Evolutionary conservation across 768 basidiomycete species (phyloP).

Genomic region (Suillus alpinus): DNA sequence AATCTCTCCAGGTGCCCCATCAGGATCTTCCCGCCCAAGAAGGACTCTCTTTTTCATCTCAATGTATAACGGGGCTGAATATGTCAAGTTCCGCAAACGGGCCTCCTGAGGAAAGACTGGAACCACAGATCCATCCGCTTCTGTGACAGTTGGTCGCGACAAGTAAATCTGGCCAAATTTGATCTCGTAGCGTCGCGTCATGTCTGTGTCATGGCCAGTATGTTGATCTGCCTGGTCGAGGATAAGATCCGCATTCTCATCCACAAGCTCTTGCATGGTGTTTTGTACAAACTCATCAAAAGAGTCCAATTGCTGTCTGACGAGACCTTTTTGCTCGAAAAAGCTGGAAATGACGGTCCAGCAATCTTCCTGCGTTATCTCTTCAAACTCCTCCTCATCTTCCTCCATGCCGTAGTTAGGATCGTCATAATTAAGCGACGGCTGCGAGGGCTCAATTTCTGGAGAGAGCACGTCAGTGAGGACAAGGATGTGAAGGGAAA

Average conservation of each 20-base stretch:
- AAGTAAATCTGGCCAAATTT: slow-evolving; percentile 98
- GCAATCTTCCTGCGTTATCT: slow-evolving; percentile 90
- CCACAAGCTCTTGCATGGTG: slow-evolving; percentile 98
- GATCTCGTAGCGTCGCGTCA: slow-evolving; percentile 93
- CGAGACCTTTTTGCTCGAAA: slow-evolving; percentile 96
- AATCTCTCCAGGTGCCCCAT: slow-evolving; percentile 77
- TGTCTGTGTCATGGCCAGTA: slow-evolving; percentile 78
- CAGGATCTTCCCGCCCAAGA: slow-evolving; percentile 76
- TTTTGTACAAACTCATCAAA: slow-evolving; percentile 99
- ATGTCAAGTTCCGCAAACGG: slow-evolving; percentile 89
- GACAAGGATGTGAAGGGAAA: slow-evolving; percentile 19
- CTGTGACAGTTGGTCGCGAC: slow-evolving; percentile 90
- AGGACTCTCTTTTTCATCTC: slow-evolving; percentile 90
- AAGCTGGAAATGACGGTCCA: slow-evolving; percentile 96
- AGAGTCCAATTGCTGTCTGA: slow-evolving; percentile 95
- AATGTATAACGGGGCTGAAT: slow-evolving; percentile 92
- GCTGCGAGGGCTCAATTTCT: slow-evolving; percentile 50
- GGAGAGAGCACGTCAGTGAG: slow-evolving; percentile 34
- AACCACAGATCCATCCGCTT: slow-evolving; percentile 91
- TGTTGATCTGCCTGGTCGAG: slow-evolving; percentile 97
- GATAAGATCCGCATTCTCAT: slow-evolving; percentile 93
- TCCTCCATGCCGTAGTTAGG: slow-evolving; percentile 56
- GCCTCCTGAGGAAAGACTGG: slow-evolving; percentile 98
- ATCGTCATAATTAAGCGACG: slow-evolving; percentile 56
- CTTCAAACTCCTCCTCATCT: slow-evolving; percentile 56